A percentile compares a stretch with the other conserved stretches of the same genome.
Evolutionary conservation across 169 alveolate genomes (phyloP).

Genomic region (Babesia divergens): DNA sequence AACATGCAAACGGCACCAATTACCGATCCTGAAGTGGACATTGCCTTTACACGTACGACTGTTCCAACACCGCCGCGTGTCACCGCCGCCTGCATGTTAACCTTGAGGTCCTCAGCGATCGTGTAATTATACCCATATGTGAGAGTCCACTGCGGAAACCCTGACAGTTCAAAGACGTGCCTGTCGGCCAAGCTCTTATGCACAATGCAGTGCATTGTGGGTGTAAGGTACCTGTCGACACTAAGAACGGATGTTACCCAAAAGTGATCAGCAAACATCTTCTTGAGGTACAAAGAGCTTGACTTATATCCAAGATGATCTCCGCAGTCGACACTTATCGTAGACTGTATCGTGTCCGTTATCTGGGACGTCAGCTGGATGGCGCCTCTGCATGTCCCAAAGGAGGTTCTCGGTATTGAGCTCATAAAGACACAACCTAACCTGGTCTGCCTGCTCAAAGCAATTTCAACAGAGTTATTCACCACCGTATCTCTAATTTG

Average conservation of each 20-base stretch:
- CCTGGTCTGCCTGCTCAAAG: slow-evolving; percentile 15
- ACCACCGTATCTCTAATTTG: background rate
- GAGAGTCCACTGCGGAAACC: slow-evolving; percentile 12
- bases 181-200: slow-evolving; percentile 42
- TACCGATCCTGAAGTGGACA: slow-evolving; percentile 27
- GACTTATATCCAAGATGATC: slow-evolving; percentile 17
- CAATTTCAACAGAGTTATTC: slow-evolving; percentile 35
- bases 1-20: slow-evolving; percentile 35
- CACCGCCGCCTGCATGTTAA: slow-evolving; percentile 66
- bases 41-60: slow-evolving; percentile 37
- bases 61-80: slow-evolving; percentile 64
- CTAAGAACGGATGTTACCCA: slow-evolving; percentile 42
- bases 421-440: slow-evolving; percentile 19
- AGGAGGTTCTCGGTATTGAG: slow-evolving; percentile 30
- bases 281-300: slow-evolving; percentile 35
- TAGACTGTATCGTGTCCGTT: slow-evolving; percentile 35
- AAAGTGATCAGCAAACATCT: slow-evolving; percentile 47
- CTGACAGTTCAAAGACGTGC: slow-evolving; percentile 49
- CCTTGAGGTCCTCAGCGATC: slow-evolving; percentile 48
- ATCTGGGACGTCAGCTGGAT: slow-evolving; percentile 24
- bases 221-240: slow-evolving; percentile 17
- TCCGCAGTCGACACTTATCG: slow-evolving; percentile 37
- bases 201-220: slow-evolving; percentile 46
- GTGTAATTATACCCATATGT: slow-evolving; percentile 46
- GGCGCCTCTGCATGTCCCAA: slow-evolving; percentile 36